Base-by-base conservation (phyloP, 2,329 filamentous ascomycete species). In the Hypoxylon sp. region DNA sequence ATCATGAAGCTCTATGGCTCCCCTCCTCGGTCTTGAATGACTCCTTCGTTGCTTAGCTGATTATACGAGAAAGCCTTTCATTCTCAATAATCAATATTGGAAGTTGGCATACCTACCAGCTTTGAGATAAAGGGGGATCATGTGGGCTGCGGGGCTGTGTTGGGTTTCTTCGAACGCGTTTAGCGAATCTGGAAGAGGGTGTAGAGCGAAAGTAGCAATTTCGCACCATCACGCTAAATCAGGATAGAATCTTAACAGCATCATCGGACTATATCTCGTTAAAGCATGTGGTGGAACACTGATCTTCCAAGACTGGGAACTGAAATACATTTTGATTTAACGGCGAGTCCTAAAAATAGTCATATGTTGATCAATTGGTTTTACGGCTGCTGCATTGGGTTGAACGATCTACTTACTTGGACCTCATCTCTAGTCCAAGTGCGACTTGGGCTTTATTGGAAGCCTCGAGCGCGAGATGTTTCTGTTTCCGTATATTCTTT, bases 181-280 rank as follows among this genome's bases (percentile, higher is more conserved):
- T 45, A 14, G 32, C 32, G 32, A 62, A 14, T 41, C 46, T 38
- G 28, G 49, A 32, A 28, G 49, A 52, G n/a, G 51, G 45, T 13
- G 13, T 43, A 36, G 3, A n/a, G 13, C 13, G 25, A 36, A 19
- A 48, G 32, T 17, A 34, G 52, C 21, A 53, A 66, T 63, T 66
- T 63, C 63, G 63, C 63, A 63, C 32, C 30, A 63, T 66, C 58
- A 52, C 34, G 48, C 59, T 48, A 21, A 53, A 63, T 62, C 19
- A 13, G 59, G 63, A 55, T 51, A 62, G 25, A 49, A 46, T 43
- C 32, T 49, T 11, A 23, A 21, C 23, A 2, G 38, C 23, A 50
- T 14, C 51, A 45, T 51, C 34, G 34, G 23, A 49, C 36, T 45
- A 45, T 14, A 21, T 62, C 51, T 45, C 34, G 30, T 43, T 43